Evolutionary conservation across 768 basidiomycete species (phyloP), one percentile per base, ranked within the genome.

Genomic region (Postia placenta): DNA sequence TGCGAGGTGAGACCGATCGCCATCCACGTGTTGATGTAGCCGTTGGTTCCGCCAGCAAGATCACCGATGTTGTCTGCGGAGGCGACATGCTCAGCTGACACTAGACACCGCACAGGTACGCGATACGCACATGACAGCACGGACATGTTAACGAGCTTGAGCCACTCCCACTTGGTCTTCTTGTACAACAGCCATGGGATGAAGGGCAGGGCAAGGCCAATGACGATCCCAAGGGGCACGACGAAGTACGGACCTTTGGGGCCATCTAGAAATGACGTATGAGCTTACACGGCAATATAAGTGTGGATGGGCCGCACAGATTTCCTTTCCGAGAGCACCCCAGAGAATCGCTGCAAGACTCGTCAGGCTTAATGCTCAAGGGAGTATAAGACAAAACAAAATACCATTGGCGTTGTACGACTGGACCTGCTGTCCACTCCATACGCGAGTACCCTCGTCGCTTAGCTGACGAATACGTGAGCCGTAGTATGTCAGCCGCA

Each of bases 371-470:
- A 39, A 14, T 6, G 38, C 11, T 7, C 38, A 7, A 17, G 11
- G 20, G 9, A 15, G 38, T 20, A 17, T 9, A 20, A 39, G 9
- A 39, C 7, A 6, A 6, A 19, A 9, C 12, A 9, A 6, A 7
- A 17, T 17, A 39, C 38, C 78, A 51, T 76, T 70, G 43, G 69
- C 70, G 62, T 79, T 78, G 59, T 72, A 78, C 5, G 65, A 62
- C 70, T 75, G 62, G 36, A 73, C 69, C 55, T 76, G 73, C 56
- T 76, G 75, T 3, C 77, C 77, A 57, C 67, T 51, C 63, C 75
- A 74, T 48, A 78, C 65, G 63, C 78, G 75, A 36, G 73, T 67
- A 14, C 77, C 77, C 55, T 79, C 73, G 12, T 76, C 69, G 28
- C 69, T 65, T 17, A 74, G 68, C 46, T 47, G 22, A 15, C 5